Evolutionary conservation across 1,284 basidiomycete genomes (phyloP).

Genomic region (Waitea zeae): DNA sequence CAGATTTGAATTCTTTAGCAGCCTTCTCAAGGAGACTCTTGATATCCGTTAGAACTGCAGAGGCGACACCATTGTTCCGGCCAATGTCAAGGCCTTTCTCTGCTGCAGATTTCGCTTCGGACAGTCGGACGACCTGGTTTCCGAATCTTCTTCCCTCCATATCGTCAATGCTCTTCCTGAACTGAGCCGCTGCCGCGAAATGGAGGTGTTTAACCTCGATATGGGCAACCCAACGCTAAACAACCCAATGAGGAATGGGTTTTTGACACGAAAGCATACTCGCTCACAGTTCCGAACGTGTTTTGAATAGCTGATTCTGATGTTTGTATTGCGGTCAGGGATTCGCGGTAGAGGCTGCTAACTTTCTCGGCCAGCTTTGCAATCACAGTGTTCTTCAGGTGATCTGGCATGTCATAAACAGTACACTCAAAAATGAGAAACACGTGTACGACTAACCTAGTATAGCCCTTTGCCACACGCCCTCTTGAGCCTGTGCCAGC

Average conservation of each 20-base stretch:
- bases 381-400: conserved; percentile 73
- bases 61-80: conserved; percentile 40
- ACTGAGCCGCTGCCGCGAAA: conserved; percentile 84
- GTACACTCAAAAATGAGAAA: conserved; percentile 2
- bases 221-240: conserved; percentile 68
- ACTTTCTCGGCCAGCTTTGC: conserved; percentile 73
- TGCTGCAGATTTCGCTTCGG: conserved; percentile 46
- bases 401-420: conserved; percentile 23
- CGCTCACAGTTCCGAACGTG: conserved; percentile 31
- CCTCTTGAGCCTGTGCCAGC: conserved; percentile 94
- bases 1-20: conserved; percentile 52
- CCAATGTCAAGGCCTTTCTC: conserved; percentile 65
- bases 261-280: neutral
- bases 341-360: conserved; percentile 10
- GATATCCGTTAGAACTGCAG: conserved; percentile 55
- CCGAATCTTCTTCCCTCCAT: conserved; percentile 80
- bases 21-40: conserved; percentile 63
- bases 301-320: too few relatives aligned
- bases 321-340: neutral
- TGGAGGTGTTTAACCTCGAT: conserved; percentile 74
- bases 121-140: conserved; percentile 61
- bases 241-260: neutral
- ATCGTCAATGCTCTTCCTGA: conserved; percentile 81
- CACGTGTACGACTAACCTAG: conserved; percentile 31
- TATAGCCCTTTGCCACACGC: conserved; percentile 88